A percentile compares a stretch with the other conserved stretches of the same genome.
Conservation (phyloP, 1,139 yeast species). For the Zygoascus meyerae region DNA sequence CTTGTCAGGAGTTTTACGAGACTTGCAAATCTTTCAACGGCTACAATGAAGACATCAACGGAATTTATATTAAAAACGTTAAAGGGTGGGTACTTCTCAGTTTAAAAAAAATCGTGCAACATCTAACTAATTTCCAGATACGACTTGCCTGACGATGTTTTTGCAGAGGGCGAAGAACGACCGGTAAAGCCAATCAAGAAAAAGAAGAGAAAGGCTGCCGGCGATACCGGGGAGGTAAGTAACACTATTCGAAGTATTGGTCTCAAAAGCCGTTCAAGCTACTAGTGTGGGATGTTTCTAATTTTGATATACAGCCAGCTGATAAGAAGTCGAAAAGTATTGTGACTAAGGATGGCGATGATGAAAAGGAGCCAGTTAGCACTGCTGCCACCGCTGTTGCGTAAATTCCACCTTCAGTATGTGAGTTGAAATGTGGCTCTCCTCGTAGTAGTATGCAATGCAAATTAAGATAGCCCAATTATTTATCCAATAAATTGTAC, state of each 20-base stretch:
- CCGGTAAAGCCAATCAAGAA: slow-evolving; percentile 53
- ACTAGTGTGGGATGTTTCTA: too few species aligned
- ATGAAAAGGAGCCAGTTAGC: slow-evolving; percentile 3
- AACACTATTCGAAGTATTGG: background rate
- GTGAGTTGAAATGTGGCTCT: too few species aligned
- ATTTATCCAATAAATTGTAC: background rate
- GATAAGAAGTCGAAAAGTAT: slow-evolving; percentile 6
- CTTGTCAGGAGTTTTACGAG: slow-evolving; percentile 82
- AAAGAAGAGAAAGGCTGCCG: slow-evolving; percentile 40
- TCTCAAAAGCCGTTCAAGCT: background rate
- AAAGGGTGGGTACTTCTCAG: slow-evolving; percentile 40
- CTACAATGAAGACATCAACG: slow-evolving; percentile 56
- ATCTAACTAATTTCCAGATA: slow-evolving; percentile 32
- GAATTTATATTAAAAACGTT: slow-evolving; percentile 64
- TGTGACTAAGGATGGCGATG: slow-evolving; percentile 5
- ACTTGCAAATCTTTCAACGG: slow-evolving; percentile 69
- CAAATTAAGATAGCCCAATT: too few species aligned
- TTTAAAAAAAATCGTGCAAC: background rate
- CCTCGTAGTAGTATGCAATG: too few species aligned
- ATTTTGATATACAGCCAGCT: background rate
- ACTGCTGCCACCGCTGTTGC: background rate
- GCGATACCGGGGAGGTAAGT: slow-evolving; percentile 7
- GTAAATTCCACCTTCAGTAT: too few species aligned
- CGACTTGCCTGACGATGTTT: slow-evolving; percentile 83
- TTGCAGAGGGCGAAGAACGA: slow-evolving; percentile 67